phyloP scores from a whole-genome alignment of 768 basidiomycete species.

The Hortiboletus campestris region DNA sequence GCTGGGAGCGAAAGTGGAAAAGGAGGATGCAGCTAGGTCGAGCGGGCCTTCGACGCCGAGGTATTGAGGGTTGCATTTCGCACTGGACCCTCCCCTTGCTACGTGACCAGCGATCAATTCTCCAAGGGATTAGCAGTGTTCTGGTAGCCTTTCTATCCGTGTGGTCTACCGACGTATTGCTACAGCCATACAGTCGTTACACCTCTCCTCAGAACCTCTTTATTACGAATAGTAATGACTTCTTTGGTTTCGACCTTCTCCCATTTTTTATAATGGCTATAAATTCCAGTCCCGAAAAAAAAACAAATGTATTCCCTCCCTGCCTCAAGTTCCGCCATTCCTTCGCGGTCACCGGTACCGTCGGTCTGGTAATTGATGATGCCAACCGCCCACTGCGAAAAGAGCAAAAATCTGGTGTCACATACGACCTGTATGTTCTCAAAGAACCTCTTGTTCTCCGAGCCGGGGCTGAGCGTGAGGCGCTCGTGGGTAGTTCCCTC shows the following conservation, averaged over 20 bases:
- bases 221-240: constrained; percentile 19
- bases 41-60: neutral
- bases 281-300: constrained; percentile 21
- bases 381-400: constrained; percentile 25
- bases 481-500: constrained; percentile 8
- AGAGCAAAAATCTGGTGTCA: constrained; percentile 18
- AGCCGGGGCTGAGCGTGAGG: constrained; percentile 14
- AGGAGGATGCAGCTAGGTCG: neutral
- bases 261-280: constrained; percentile 20
- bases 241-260: constrained; percentile 18
- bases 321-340: constrained; percentile 13
- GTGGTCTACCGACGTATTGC: neutral
- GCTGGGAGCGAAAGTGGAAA: neutral
- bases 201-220: constrained; percentile 10
- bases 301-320: constrained; percentile 20
- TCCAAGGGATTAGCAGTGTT: neutral
- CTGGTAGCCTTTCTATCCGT: neutral
- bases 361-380: constrained; percentile 26
- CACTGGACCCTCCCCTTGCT: neutral
- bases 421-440: constrained; percentile 13
- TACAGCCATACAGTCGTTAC: constrained; percentile 21
- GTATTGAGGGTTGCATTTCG: neutral
- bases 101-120: neutral
- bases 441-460: constrained; percentile 14
- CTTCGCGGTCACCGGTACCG: constrained; percentile 8